These are phyloP conservation scores for Sporothrix pseudoabietina DNA, from an alignment of 2,329 filamentous ascomycete species.

Conservation along the genomic window DNA sequence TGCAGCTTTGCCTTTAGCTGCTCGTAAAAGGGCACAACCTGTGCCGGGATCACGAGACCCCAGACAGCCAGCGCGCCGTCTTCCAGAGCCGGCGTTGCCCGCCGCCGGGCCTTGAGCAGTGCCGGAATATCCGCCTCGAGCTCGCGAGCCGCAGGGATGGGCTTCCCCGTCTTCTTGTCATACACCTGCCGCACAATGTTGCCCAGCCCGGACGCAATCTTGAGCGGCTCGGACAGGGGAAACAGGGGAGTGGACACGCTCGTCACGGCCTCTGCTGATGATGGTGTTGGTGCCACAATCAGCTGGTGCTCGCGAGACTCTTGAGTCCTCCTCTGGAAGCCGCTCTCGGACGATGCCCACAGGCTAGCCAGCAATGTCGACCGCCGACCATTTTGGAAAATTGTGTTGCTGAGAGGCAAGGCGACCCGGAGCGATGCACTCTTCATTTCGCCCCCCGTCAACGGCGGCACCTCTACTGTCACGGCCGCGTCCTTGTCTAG, in stretches of 20 bases:
- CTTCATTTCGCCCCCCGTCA: slow-evolving; percentile 34
- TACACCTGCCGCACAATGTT: slow-evolving; percentile 73
- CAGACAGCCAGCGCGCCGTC: slow-evolving; percentile 63
- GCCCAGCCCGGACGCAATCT: slow-evolving; percentile 67
- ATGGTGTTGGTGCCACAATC: slow-evolving; percentile 28
- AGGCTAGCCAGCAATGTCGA: slow-evolving; percentile 58
- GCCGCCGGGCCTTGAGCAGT: slow-evolving; percentile 30
- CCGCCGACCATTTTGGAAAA: slow-evolving; percentile 69
- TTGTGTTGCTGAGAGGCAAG: slow-evolving; percentile 73
- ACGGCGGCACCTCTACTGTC: slow-evolving; percentile 45
- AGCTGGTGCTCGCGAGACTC: slow-evolving; percentile 40
- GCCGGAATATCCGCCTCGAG: slow-evolving; percentile 63
- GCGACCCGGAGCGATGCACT: slow-evolving; percentile 47
- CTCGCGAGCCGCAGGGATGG: slow-evolving; percentile 68
- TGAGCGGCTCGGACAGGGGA: slow-evolving; percentile 64
- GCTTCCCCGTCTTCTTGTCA: slow-evolving; percentile 44
- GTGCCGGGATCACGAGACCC: slow-evolving; percentile 65
- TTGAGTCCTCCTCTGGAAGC: slow-evolving; percentile 30
- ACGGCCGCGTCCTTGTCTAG: slow-evolving; percentile 48
- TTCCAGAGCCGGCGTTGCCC: slow-evolving; percentile 27
- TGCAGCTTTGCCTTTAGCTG: slow-evolving; percentile 36
- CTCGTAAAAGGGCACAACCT: slow-evolving; percentile 32
- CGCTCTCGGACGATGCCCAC: slow-evolving; percentile 40
- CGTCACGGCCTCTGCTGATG: neutral
- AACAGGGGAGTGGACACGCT: slow-evolving; percentile 51